Percentiles rank a stretch among this genome's conserved stretches.
Evolutionary conservation across 345 rosid species (phyloP).

Genomic region (Lenwebbia sp.): DNA sequence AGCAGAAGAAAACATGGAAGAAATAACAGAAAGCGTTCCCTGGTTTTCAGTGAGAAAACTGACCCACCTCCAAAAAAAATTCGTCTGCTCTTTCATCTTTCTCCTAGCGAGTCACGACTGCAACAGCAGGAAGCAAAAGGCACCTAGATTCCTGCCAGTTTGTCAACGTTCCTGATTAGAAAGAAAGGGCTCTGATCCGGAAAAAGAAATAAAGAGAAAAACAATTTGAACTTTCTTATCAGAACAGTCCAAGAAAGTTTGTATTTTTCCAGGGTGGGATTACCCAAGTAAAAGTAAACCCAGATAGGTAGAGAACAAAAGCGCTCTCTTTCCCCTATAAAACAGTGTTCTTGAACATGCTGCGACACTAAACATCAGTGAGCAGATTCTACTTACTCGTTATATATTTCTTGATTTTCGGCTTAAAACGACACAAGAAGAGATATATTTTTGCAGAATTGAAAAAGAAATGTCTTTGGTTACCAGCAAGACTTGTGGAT

Average conservation of each 20-base stretch:
- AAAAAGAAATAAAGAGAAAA: not conserved
- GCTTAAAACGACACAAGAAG: not conserved
- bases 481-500: not conserved
- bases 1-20: conserved; percentile 8
- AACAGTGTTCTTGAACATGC: not conserved
- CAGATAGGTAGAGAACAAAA: not conserved
- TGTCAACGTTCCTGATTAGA: not conserved
- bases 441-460: not conserved
- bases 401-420: not conserved
- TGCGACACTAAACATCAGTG: not conserved
- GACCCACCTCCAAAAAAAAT: conserved; percentile 14
- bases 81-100: conserved; percentile 5
- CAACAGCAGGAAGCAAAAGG: conserved; percentile 19
- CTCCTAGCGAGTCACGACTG: not conserved
- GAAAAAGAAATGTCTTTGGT: not conserved
- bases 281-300: not conserved
- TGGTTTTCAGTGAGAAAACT: conserved; percentile 1
- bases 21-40: conserved; percentile 1
- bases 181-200: not conserved
- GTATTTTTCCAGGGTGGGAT: not conserved
- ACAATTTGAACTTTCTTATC: not conserved
- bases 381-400: not conserved
- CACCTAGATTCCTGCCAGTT: conserved; percentile 33
- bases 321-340: not conserved
- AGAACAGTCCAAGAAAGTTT: not conserved